Percentiles rank a stretch among this genome's conserved stretches.
Evolutionary conservation across 2,329 filamentous ascomycete genomes (phyloP).

Genomic region (Aspergillus sp.): DNA sequence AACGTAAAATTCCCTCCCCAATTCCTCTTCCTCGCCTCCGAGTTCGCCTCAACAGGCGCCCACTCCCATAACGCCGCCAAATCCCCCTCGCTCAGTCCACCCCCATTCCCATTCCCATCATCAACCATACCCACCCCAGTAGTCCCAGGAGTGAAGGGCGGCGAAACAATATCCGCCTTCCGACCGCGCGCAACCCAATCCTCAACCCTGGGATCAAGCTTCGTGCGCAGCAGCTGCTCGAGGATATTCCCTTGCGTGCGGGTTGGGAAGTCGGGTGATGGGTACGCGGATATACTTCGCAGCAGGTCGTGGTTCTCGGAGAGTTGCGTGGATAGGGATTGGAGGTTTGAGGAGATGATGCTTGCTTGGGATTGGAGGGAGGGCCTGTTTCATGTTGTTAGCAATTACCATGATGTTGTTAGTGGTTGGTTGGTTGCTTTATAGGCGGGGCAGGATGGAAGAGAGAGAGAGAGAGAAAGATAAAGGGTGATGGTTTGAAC

Average conservation of each 20-base stretch:
- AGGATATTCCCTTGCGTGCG: conserved; percentile 63
- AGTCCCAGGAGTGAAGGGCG: neutral
- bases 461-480: conserved; percentile 38
- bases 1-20: conserved; percentile 68
- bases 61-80: conserved; percentile 62
- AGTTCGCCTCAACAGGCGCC: conserved; percentile 51
- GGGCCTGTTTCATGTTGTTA: conserved; percentile 48
- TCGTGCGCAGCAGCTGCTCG: conserved; percentile 73
- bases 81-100: conserved; percentile 46
- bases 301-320: conserved; percentile 67
- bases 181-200: conserved; percentile 68
- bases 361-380: conserved; percentile 70
- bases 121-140: neutral
- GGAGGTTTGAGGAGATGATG: conserved; percentile 70
- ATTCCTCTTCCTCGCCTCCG: conserved; percentile 47
- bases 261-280: conserved; percentile 72
- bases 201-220: conserved; percentile 75
- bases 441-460: neutral
- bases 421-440: no score
- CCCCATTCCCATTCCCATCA: conserved; percentile 6
- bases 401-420: neutral
- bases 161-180: conserved; percentile 2
- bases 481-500: neutral
- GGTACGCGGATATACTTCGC: conserved; percentile 69
- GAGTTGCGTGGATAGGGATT: conserved; percentile 64